phyloP scores from a whole-genome alignment of 305 asterid genomes.

The Withania somnifera region DNA sequence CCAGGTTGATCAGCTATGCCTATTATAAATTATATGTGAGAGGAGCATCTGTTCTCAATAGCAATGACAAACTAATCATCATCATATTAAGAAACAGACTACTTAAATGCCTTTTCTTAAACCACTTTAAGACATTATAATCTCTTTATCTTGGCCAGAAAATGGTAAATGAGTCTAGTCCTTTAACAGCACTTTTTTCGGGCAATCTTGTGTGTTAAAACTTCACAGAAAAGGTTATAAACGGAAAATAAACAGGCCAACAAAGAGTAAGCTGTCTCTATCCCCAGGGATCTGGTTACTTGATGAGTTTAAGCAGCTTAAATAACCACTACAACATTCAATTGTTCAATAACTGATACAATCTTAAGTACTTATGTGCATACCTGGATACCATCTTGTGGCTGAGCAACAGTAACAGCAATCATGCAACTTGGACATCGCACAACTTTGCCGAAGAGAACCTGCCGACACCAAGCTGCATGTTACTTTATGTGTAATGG shows the following conservation, averaged over 20 bases:
- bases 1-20: not conserved
- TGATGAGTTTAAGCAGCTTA: not conserved
- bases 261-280: not conserved
- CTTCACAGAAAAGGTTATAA: not conserved
- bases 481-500: not conserved
- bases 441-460: constrained; percentile 90
- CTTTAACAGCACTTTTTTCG: not conserved
- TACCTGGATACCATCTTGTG: constrained; percentile 96
- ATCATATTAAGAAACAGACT: not conserved
- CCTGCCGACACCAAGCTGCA: constrained; percentile 31
- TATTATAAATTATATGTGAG: not conserved
- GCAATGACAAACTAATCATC: not conserved
- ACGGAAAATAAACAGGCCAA: not conserved
- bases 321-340: not conserved
- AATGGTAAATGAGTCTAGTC: not conserved
- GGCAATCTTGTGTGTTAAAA: not conserved
- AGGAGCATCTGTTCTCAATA: not conserved
- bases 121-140: not conserved
- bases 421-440: constrained; percentile 80
- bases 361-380: constrained; percentile 9
- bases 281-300: not conserved
- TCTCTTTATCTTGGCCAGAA: not conserved
- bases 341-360: not conserved
- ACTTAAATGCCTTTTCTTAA: not conserved
- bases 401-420: constrained; percentile 84